Conservation (phyloP, 495 filamentous ascomycete species). For the Penicillium odoratum region DNA sequence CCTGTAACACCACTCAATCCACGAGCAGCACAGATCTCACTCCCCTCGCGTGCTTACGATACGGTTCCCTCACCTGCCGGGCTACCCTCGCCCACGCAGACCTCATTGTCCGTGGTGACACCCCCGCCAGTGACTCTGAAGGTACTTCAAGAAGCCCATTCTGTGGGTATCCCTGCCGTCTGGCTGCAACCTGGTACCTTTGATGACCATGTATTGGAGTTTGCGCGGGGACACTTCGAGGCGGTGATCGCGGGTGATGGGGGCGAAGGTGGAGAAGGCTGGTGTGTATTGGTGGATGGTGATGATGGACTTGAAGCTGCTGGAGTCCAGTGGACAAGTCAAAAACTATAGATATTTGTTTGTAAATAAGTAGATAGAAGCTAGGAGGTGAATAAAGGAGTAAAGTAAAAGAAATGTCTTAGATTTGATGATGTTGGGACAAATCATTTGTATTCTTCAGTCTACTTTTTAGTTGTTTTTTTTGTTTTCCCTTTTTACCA, state of each 20-base stretch:
- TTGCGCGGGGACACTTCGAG: conserved; percentile 63
- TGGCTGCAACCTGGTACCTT: conserved; percentile 94
- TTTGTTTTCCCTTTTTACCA: neutral
- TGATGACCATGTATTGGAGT: conserved; percentile 68
- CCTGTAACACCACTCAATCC: conserved; percentile 85
- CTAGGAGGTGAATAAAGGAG: conserved; percentile 1
- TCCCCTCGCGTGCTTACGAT: conserved; percentile 54
- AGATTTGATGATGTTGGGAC: neutral
- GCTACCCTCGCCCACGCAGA: conserved; percentile 65
- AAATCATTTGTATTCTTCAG: neutral
- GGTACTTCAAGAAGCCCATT: conserved; percentile 75
- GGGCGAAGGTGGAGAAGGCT: conserved; percentile 70
- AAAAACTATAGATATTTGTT: conserved; percentile 34
- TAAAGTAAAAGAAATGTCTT: neutral
- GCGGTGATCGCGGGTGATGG: conserved; percentile 71
- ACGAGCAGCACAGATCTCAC: conserved; percentile 56
- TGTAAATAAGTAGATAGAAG: neutral
- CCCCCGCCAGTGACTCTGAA: conserved; percentile 69
- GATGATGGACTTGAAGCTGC: conserved; percentile 66
- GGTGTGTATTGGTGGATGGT: conserved; percentile 91
- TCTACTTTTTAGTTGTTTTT: neutral
- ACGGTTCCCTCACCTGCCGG: conserved; percentile 64
- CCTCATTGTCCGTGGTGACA: conserved; percentile 82
- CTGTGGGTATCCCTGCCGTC: conserved; percentile 73
- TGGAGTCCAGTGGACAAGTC: conserved; percentile 50